Evolutionary conservation across 176 grass and related monocot genomes (phyloP).

Genomic region (Poa pratensis): DNA sequence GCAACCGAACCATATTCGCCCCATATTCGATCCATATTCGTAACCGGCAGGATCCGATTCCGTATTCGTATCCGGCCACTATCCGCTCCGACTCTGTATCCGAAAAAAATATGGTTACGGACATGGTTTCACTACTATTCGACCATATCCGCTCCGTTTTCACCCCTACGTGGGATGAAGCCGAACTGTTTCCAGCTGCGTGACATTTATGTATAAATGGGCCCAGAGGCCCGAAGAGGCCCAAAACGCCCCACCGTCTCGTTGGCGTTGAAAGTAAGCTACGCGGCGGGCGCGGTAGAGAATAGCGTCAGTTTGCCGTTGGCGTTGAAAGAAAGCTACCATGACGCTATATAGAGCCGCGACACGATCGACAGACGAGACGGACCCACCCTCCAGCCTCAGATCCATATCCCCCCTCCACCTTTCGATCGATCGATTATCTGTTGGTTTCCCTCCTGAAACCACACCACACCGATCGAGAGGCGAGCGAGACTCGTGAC

Average conservation of each 20-base stretch:
- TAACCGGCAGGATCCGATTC: no score
- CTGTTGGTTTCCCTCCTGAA: not conserved
- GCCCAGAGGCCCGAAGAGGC: not conserved
- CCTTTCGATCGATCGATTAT: not conserved
- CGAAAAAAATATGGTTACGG: no score
- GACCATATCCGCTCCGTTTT: no score
- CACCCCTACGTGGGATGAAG: no score
- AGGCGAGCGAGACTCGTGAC: no score
- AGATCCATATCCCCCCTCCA: slow-evolving; percentile 24
- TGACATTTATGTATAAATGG: not conserved
- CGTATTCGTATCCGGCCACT: no score
- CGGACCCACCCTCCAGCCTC: slow-evolving; percentile 19
- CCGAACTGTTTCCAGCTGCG: not conserved
- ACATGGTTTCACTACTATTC: no score
- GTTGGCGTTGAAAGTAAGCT: slow-evolving; percentile 23
- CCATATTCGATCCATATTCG: no score
- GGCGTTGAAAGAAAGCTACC: not conserved
- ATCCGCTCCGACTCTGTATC: no score
- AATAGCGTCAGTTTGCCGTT: slow-evolving; percentile 3
- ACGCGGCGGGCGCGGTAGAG: not conserved
- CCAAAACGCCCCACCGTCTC: not conserved
- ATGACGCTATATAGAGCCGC: slow-evolving; percentile 26
- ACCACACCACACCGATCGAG: slow-evolving; percentile 2
- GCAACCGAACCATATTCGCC: no score
- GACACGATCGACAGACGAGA: not conserved